These are phyloP conservation scores for Telopea speciosissima DNA, from an alignment of 177 flowering plant species.

Conservation along the genomic window DNA sequence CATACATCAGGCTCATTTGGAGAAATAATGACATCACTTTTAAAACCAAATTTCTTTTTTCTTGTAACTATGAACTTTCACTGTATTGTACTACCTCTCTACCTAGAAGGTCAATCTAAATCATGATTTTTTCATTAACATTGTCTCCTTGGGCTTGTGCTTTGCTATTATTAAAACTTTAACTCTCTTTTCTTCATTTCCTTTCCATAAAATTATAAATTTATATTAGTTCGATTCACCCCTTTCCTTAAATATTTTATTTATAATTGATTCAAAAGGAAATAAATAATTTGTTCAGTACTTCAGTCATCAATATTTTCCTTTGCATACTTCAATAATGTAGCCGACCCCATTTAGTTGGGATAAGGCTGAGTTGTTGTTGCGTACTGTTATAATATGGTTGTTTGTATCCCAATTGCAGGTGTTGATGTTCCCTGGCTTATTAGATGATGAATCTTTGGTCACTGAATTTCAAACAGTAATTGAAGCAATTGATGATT, in stretches of 20 bases:
- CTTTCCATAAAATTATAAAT: not conserved
- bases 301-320: not conserved
- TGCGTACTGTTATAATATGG: not conserved
- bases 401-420: slow-evolving; percentile 19
- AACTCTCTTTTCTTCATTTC: not conserved
- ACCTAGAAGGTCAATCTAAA: not conserved
- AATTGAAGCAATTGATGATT: slow-evolving; percentile 73
- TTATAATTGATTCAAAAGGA: not conserved
- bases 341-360: no score
- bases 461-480: slow-evolving; percentile 66
- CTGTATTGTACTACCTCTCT: not conserved
- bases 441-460: slow-evolving; percentile 75
- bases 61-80: no score
- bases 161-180: not conserved
- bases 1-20: no score
- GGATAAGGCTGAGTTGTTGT: no score
- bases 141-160: not conserved
- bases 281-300: not conserved
- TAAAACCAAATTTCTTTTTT: not conserved
- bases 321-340: no score
- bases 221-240: not conserved
- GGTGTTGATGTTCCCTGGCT: slow-evolving; percentile 78
- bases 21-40: not conserved
- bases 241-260: no score
- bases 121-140: not conserved